Base-by-base conservation (phyloP, 805 yeast genomes). In the Suhomyces vadensis region DNA sequence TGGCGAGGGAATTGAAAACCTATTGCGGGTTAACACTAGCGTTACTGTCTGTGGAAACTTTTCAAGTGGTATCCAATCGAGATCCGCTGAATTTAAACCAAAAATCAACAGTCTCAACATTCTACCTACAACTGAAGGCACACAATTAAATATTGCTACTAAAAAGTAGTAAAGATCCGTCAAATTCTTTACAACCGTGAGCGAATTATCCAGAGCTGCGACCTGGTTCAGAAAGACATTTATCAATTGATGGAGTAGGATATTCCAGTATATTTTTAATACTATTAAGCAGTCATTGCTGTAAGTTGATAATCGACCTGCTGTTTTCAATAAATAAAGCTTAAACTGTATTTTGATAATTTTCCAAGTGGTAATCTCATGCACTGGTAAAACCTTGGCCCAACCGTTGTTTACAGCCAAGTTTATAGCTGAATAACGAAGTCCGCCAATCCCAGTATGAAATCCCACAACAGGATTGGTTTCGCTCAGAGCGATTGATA, bases 1-100 rank as follows among this genome's bases (percentile, higher is more conserved):
- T 17, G 79, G 39, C 2, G 31, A 78, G 16, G 69, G 65, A 3
- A 61, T 58, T 3, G 63, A 52, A 3, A 63, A 55, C 36, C 57
- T 38, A 1, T 61, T 60, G 19, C 47, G 52, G 37, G 65, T 61
- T 31, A 73, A 60, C 4, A 72, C 55, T 10, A 67, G 54, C 2
- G 61, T 56, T 6, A 71, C 42, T 22, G 31, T 27, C 13, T 20
- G 13, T 16, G 43, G 39, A 37, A 22, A 13, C 13, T 17, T 33
- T 21, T 11, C 20, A 11, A n/a, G 19, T 13, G 39, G 39, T 14
- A 37, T 37, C 31, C 22, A 14, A 16, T 23, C 21, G 9, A 37
- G 31, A 17, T 37, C 39, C 19, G 14, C 8, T 9, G 17, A 16
- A 4, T 11, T 6, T 16, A 37, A 25, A 8, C 39, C 39, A 16